Conservation (phyloP, 495 filamentous ascomycete species). For the Penicillium maclennaniae region DNA sequence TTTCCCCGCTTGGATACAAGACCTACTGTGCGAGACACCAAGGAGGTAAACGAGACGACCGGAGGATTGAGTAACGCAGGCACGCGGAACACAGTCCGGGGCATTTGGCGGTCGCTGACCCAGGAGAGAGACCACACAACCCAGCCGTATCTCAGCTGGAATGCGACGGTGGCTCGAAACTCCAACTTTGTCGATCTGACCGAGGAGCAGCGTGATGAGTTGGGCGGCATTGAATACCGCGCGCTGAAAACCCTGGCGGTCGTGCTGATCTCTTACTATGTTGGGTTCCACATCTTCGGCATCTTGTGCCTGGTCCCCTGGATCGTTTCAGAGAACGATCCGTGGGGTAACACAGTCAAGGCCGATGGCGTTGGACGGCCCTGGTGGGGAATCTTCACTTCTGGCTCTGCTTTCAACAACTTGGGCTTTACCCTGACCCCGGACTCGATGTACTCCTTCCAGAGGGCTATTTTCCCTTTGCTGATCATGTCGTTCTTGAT, state of each 20-base stretch:
- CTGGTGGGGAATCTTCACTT: slow-evolving; percentile 92
- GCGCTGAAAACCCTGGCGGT: slow-evolving; percentile 79
- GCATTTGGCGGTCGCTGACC: slow-evolving; percentile 37
- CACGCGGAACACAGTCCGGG: slow-evolving; percentile 33
- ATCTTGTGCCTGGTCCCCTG: slow-evolving; percentile 69
- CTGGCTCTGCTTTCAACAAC: slow-evolving; percentile 85
- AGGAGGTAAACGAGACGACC: slow-evolving; percentile 21
- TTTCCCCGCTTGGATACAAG: slow-evolving; percentile 41
- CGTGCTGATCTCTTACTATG: slow-evolving; percentile 73
- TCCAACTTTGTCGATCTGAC: slow-evolving; percentile 85
- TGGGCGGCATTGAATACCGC: slow-evolving; percentile 91
- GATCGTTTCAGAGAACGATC: slow-evolving; percentile 57
- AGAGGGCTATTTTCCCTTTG: slow-evolving; percentile 68
- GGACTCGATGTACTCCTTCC: slow-evolving; percentile 88
- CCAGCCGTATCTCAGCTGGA: slow-evolving; percentile 86
- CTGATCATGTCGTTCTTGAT: slow-evolving; percentile 76
- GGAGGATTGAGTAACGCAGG: slow-evolving; percentile 15
- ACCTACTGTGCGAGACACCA: slow-evolving; percentile 35
- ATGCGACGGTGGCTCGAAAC: slow-evolving; percentile 87
- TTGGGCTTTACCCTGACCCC: slow-evolving; percentile 83
- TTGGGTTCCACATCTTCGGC: slow-evolving; percentile 70
- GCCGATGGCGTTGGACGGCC: slow-evolving; percentile 57
- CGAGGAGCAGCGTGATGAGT: slow-evolving; percentile 85
- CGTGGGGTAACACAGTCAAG: slow-evolving; percentile 58
- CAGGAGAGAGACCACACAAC: slow-evolving; percentile 48